A percentile compares a stretch with the other conserved stretches of the same genome.
Evolutionary conservation across 2,329 filamentous ascomycete genomes (phyloP).

Genomic region (Colletotrichum phormii): DNA sequence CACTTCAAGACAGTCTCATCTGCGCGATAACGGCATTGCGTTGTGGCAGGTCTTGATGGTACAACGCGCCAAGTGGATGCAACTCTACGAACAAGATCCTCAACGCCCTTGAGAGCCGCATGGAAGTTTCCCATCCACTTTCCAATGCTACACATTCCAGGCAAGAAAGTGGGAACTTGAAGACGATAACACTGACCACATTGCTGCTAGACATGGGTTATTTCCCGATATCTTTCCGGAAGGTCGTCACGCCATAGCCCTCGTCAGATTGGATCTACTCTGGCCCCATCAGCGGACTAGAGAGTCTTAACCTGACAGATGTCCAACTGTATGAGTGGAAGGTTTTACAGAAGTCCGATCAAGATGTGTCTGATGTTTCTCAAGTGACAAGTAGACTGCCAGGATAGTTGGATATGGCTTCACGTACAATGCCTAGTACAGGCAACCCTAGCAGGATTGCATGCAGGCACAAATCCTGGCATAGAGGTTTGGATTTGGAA

Average conservation of each 20-base stretch:
- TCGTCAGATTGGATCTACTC: background rate
- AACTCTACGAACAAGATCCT: background rate
- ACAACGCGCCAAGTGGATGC: constrained; percentile 29
- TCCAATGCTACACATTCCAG: background rate
- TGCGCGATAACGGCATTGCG: constrained; percentile 28
- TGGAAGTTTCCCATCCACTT: background rate
- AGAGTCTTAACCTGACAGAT: background rate
- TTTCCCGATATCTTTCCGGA: constrained; percentile 21
- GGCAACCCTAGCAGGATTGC: too few relatives aligned
- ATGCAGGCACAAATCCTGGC: too few relatives aligned
- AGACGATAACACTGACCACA: background rate
- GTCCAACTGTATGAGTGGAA: background rate
- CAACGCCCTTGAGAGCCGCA: background rate
- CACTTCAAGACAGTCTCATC: background rate
- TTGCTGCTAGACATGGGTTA: background rate
- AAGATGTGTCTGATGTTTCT: too few relatives aligned
- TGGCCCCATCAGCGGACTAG: background rate
- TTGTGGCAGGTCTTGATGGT: constrained; percentile 28
- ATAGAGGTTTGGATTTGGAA: too few relatives aligned
- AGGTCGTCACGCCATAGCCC: constrained; percentile 23
- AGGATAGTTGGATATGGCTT: background rate
- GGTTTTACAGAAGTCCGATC: too few relatives aligned
- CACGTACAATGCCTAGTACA: background rate
- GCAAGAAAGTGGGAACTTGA: constrained; percentile 19
- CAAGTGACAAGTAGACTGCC: too few relatives aligned